A percentile compares a stretch with the other conserved stretches of the same genome.
Evolutionary conservation across 2,329 filamentous ascomycete species (phyloP).

Genomic region (Dryadomyces sulphureus): DNA sequence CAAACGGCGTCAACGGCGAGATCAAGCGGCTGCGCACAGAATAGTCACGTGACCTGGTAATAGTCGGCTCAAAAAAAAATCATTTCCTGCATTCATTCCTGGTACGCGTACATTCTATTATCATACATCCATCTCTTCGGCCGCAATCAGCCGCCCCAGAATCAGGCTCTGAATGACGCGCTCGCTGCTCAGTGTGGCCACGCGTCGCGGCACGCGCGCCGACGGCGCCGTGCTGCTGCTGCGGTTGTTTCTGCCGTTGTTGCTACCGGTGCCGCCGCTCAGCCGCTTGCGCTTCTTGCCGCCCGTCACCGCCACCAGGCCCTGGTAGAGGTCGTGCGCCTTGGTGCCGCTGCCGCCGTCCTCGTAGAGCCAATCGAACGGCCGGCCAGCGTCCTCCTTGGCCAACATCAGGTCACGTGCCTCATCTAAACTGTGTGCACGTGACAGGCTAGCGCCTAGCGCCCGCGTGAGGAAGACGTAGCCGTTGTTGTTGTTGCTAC

Average conservation of each 20-base stretch:
- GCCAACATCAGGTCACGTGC: slow-evolving; percentile 45
- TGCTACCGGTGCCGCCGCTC: no score
- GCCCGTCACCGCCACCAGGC: not conserved
- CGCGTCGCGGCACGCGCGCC: slow-evolving; percentile 27
- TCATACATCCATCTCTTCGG: slow-evolving; percentile 24
- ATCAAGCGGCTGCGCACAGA: slow-evolving; percentile 34
- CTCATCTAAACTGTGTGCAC: slow-evolving; percentile 49
- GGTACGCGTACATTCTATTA: no score
- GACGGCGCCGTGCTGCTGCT: slow-evolving; percentile 13
- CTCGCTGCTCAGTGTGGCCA: slow-evolving; percentile 67
- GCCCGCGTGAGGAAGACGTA: slow-evolving; percentile 72
- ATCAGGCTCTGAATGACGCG: slow-evolving; percentile 88
- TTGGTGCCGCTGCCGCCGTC: slow-evolving; percentile 39
- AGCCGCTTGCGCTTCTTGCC: slow-evolving; percentile 28
- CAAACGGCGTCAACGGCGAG: slow-evolving; percentile 15
- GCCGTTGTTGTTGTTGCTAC: slow-evolving; percentile 37
- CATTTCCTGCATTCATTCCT: no score
- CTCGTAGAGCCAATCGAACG: slow-evolving; percentile 69
- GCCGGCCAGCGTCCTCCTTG: slow-evolving; percentile 26
- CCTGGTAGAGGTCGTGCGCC: slow-evolving; percentile 9
- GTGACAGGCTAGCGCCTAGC: slow-evolving; percentile 56
- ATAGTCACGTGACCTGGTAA: no score
- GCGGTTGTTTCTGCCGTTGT: no score
- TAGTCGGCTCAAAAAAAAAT: no score
- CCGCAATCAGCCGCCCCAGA: slow-evolving; percentile 60